Conservation (phyloP, 805 yeast species). For the Ogataea ramenticola region DNA sequence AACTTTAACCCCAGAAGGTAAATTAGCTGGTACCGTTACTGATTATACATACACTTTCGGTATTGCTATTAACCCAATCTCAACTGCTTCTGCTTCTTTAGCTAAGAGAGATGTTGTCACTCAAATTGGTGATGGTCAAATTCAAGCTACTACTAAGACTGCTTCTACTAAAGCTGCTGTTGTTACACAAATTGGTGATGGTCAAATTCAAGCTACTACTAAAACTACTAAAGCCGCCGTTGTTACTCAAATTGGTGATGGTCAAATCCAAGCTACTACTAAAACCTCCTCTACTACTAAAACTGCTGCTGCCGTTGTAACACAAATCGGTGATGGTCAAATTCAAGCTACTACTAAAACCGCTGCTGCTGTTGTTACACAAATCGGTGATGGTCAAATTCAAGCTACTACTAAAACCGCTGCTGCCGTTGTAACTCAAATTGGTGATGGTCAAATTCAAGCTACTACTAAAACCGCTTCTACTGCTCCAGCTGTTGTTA, state of each 20-base stretch:
- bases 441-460: constrained; percentile 59
- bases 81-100: constrained; percentile 26
- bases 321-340: constrained; percentile 60
- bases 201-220: constrained; percentile 20
- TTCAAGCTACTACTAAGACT: constrained; percentile 30
- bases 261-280: constrained; percentile 34
- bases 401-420: constrained; percentile 28
- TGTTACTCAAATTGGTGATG: constrained; percentile 34
- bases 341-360: constrained; percentile 38
- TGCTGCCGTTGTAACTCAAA: constrained; percentile 41
- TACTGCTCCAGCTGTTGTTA: constrained; percentile 27
- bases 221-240: constrained; percentile 25
- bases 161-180: constrained; percentile 24
- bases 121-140: constrained; percentile 47
- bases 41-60: constrained; percentile 55
- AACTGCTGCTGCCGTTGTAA: constrained; percentile 32
- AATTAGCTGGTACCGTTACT: constrained; percentile 48
- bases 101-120: constrained; percentile 28
- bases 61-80: constrained; percentile 53
- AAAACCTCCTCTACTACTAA: constrained; percentile 23
- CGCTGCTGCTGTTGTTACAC: constrained; percentile 22
- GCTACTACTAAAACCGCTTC: constrained; percentile 36
- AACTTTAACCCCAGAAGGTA: constrained; percentile 58
- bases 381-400: constrained; percentile 34
- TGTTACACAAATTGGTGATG: constrained; percentile 19